These are phyloP conservation scores for Postia placenta DNA, from an alignment of 768 basidiomycete genomes.

Conservation along the genomic window DNA sequence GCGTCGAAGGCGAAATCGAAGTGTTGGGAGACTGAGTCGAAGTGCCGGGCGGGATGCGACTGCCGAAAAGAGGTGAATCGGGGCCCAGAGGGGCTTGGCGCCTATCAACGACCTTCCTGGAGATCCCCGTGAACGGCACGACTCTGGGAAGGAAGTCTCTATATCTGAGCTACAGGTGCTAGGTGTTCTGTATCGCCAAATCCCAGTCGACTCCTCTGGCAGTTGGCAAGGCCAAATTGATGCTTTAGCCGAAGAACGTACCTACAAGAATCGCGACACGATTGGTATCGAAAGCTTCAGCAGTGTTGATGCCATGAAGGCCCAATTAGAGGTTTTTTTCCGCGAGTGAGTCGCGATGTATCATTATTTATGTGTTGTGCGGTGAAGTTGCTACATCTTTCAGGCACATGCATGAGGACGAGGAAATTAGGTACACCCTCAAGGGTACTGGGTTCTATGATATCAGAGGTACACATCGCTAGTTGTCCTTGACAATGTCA, in stretches of 20 bases:
- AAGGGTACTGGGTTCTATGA: slow-evolving; percentile 89
- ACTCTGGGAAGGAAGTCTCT: slow-evolving; percentile 52
- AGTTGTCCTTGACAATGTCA: not conserved
- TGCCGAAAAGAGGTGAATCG: too few species aligned
- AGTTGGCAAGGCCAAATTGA: slow-evolving; percentile 50
- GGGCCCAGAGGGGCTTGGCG: too few species aligned
- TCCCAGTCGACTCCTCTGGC: slow-evolving; percentile 48
- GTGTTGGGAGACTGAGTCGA: too few species aligned
- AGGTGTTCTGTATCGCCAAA: slow-evolving; percentile 61
- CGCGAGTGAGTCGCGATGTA: slow-evolving; percentile 55
- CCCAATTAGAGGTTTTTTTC: slow-evolving; percentile 77
- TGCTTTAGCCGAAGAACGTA: slow-evolving; percentile 55
- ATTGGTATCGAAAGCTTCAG: slow-evolving; percentile 76
- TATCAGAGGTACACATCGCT: slow-evolving; percentile 57
- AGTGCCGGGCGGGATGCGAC: too few species aligned
- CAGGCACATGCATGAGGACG: slow-evolving; percentile 93
- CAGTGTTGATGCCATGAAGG: slow-evolving; percentile 64
- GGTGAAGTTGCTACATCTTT: not conserved
- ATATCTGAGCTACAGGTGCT: slow-evolving; percentile 42
- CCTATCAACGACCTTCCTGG: slow-evolving; percentile 72
- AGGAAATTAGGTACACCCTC: slow-evolving; percentile 88
- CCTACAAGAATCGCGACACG: slow-evolving; percentile 79
- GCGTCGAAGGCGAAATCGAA: too few species aligned
- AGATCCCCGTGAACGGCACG: slow-evolving; percentile 78
- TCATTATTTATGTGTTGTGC: not conserved